Evolutionary conservation across 1,284 basidiomycete genomes (phyloP), one percentile per base, ranked within the genome.

Genomic region (Vanrija pseudolonga): DNA sequence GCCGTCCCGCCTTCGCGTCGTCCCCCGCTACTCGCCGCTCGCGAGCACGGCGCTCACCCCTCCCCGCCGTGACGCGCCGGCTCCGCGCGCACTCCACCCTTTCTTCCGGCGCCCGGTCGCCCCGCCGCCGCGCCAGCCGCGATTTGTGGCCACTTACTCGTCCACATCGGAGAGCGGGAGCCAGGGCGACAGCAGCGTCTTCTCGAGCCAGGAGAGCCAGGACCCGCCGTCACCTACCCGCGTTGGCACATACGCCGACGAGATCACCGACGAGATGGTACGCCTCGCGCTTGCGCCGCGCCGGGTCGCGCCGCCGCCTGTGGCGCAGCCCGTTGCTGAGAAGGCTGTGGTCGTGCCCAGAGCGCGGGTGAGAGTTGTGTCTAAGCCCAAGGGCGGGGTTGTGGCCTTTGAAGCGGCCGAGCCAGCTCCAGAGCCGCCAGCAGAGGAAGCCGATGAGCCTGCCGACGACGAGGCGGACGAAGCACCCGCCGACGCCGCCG

Each of bases 21-120:
- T 61, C 28, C 49, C 57, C 1, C 37, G 36, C 11, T 64, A 57
- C 55, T 26, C 52, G 6, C 58, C 57, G 4, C 52, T 14, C 50
- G 11, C 22, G n/a, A 0, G 22, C 44, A 3, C 9, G 19, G 14
- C 36, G 17, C 36, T 19, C 19, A 7, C 17, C 26, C 15, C 19
- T 17, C n/a, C 8, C 39, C 6, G 28, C 28, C 9, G 40, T 28
- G 24, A 23, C 19, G 6, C 28, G 40, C 9, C 45, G 28, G 6
- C 28, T 39, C 12, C 53, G 45, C 19, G 46, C 45, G 46, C 19
- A 14, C n/a, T 47, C 8, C 52, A 45, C 23, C 50, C 48, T 0
- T 55, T 55, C 48, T 55, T 55, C 42, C 19, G 46, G 6, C 39
- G 39, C 28, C 47, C 47, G 32, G 32, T 23, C 11, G 45, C 47